phyloP scores from a whole-genome alignment of 139 green algal species.

The Ettlia oleoabundans region DNA sequence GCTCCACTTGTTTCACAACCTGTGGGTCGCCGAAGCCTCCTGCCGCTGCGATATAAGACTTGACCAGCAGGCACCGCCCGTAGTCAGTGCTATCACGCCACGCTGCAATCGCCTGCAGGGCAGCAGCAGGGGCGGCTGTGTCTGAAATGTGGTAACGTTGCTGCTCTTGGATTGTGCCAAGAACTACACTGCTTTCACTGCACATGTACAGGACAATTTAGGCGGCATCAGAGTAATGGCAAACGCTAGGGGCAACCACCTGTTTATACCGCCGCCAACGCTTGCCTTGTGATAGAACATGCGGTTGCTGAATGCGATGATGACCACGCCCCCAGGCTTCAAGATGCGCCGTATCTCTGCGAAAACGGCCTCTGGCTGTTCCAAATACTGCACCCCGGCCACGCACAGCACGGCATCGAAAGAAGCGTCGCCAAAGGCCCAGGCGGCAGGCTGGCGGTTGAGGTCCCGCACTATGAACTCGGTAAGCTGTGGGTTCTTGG shows the following conservation, averaged over 20 bases:
- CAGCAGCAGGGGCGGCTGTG: background rate
- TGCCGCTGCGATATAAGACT: constrained; percentile 77
- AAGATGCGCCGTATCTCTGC: constrained; percentile 88
- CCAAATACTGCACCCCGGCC: constrained; percentile 79
- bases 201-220: too few relatives aligned
- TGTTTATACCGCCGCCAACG: background rate
- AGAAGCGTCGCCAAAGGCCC: constrained; percentile 63
- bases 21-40: constrained; percentile 74
- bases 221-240: too few relatives aligned
- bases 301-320: constrained; percentile 88
- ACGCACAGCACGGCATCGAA: constrained; percentile 82
- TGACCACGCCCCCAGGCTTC: constrained; percentile 81
- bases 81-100: constrained; percentile 82
- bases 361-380: constrained; percentile 89
- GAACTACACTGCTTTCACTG: too few relatives aligned
- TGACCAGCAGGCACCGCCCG: constrained; percentile 70
- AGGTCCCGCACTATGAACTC: constrained; percentile 82
- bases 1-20: constrained; percentile 58
- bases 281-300: constrained; percentile 83
- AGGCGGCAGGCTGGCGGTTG: constrained; percentile 72
- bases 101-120: constrained; percentile 65
- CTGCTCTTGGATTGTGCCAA: background rate
- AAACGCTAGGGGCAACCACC: too few relatives aligned
- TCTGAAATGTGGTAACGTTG: background rate
- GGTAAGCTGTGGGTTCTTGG: constrained; percentile 72